A percentile compares a stretch with the other conserved stretches of the same genome.
These are phyloP conservation scores for Talaromyces sp. DNA, from an alignment of 2,329 filamentous ascomycete genomes.

Conservation along the genomic window DNA sequence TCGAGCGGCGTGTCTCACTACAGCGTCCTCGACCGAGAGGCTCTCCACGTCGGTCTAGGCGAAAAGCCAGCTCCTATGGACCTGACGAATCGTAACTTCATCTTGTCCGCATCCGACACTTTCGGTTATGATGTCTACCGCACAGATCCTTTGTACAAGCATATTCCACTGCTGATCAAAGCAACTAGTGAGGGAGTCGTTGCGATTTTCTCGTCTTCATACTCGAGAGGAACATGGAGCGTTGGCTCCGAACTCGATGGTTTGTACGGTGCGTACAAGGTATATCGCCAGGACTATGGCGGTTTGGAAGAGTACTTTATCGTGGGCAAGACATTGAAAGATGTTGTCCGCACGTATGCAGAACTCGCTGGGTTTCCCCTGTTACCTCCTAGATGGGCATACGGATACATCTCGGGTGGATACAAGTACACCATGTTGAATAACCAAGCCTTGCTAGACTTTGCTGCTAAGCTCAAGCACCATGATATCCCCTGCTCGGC, in stretches of 20 bases:
- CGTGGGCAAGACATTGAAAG: conserved; percentile 62
- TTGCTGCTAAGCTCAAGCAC: conserved; percentile 59
- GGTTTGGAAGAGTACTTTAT: conserved; percentile 70
- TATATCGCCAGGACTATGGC: conserved; percentile 69
- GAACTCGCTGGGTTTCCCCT: conserved; percentile 66
- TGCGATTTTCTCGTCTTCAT: conserved; percentile 65
- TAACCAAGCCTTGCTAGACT: conserved; percentile 58
- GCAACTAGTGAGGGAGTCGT: conserved; percentile 62
- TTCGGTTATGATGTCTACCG: conserved; percentile 71
- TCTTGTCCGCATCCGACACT: conserved; percentile 65
- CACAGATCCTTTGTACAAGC: conserved; percentile 72
- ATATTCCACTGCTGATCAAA: conserved; percentile 70
- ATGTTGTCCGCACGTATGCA: conserved; percentile 65
- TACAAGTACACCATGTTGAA: conserved; percentile 60
- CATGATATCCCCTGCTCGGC: conserved; percentile 68
- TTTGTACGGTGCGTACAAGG: conserved; percentile 71
- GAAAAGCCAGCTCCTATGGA: conserved; percentile 74
- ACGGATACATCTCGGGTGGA: conserved; percentile 69
- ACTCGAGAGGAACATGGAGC: conserved; percentile 62
- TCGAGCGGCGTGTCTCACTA: conserved; percentile 63
- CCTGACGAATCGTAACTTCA: conserved; percentile 63
- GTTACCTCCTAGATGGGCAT: conserved; percentile 67
- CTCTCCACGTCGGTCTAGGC: conserved; percentile 66
- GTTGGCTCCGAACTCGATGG: conserved; percentile 72
- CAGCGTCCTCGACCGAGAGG: conserved; percentile 58